A percentile compares a stretch with the other conserved stretches of the same genome.
These are phyloP conservation scores for Mucuna pruriens DNA, from an alignment of 306 rosid genomes.

Conservation along the genomic window DNA sequence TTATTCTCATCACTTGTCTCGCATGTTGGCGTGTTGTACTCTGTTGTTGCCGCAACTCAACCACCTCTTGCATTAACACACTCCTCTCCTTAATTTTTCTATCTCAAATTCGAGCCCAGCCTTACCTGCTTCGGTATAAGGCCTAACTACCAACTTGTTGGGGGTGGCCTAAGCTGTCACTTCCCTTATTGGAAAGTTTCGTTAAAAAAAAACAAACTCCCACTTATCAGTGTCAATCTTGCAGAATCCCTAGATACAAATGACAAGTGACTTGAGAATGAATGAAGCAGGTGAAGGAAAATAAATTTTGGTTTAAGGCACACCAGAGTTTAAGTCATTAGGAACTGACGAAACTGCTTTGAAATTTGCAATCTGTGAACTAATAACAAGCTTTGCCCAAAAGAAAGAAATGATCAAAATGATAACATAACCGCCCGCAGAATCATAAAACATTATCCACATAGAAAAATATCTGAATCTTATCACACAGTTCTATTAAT, in stretches of 20 bases:
- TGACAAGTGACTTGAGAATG: constrained; percentile 42
- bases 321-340: constrained; percentile 18
- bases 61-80: constrained; percentile 65
- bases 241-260: constrained; percentile 78
- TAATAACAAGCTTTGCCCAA: constrained; percentile 21
- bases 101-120: constrained; percentile 57
- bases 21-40: too few relatives aligned
- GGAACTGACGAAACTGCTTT: constrained; percentile 27
- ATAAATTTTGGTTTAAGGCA: background rate
- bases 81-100: constrained; percentile 60
- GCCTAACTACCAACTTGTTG: constrained; percentile 52
- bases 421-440: background rate
- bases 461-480: constrained; percentile 27
- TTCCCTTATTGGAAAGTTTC: constrained; percentile 71
- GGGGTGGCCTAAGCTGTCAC: constrained; percentile 56
- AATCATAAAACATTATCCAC: constrained; percentile 21
- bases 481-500: constrained; percentile 26
- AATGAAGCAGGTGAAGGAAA: constrained; percentile 16
- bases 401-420: constrained; percentile 26
- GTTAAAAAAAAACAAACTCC: constrained; percentile 82
- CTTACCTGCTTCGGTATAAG: constrained; percentile 49
- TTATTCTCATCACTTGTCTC: constrained; percentile 55
- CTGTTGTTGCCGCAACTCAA: too few relatives aligned
- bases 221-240: constrained; percentile 76
- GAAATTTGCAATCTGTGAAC: constrained; percentile 40